phyloP scores from a whole-genome alignment of 495 filamentous ascomycete species.

The Corynascus novoguineensis region DNA sequence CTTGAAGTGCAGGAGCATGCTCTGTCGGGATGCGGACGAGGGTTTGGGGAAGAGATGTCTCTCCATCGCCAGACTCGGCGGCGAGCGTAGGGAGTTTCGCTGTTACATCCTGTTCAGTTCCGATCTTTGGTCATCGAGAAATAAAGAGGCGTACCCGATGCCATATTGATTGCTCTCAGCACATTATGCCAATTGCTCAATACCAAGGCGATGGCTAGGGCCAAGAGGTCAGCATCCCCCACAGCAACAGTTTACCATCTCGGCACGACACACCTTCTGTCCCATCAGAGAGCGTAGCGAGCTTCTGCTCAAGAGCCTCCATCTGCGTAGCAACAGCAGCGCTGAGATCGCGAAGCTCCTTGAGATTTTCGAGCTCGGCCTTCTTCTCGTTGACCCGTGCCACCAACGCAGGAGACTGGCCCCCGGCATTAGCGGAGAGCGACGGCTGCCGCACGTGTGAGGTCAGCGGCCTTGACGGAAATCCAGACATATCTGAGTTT shows the following conservation, averaged over 20 bases:
- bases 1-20: slow-evolving; percentile 54
- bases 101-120: slow-evolving; percentile 52
- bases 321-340: slow-evolving; percentile 83
- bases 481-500: slow-evolving; percentile 36
- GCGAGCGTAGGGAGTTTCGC: slow-evolving; percentile 46
- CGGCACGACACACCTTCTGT: slow-evolving; percentile 65
- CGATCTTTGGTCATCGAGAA: not conserved
- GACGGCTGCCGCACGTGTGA: slow-evolving; percentile 60
- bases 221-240: not conserved
- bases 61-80: slow-evolving; percentile 27
- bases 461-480: slow-evolving; percentile 50
- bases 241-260: not conserved
- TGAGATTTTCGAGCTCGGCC: slow-evolving; percentile 83
- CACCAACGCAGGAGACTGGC: slow-evolving; percentile 75
- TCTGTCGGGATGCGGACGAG: slow-evolving; percentile 75
- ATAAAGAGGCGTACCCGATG: slow-evolving; percentile 66
- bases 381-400: slow-evolving; percentile 91
- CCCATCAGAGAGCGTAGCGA: slow-evolving; percentile 81
- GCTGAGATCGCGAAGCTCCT: slow-evolving; percentile 81
- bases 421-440: slow-evolving; percentile 42
- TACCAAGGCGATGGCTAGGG: slow-evolving; percentile 79
- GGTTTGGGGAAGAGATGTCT: slow-evolving; percentile 64
- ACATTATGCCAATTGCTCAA: slow-evolving; percentile 96
- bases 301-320: slow-evolving; percentile 82
- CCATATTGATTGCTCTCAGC: slow-evolving; percentile 87